Percentiles rank a stretch among this genome's conserved stretches.
phyloP scores from a whole-genome alignment of 2,329 filamentous ascomycete genomes.

The Zalaria obscura region DNA sequence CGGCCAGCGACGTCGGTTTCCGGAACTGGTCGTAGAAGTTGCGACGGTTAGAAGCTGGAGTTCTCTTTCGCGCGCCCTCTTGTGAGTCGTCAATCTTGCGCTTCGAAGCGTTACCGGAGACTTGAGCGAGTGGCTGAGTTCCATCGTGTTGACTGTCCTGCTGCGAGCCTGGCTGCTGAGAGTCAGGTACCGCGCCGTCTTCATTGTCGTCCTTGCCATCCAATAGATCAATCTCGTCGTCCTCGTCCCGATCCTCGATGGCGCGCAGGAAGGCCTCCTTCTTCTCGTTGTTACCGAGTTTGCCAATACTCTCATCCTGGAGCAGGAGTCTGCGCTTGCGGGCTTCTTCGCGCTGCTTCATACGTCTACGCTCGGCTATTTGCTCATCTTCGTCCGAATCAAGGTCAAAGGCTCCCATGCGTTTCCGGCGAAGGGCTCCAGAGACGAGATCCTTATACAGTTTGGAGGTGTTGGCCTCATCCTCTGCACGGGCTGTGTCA shows the following conservation, averaged over 20 bases:
- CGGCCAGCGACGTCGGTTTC: conserved; percentile 61
- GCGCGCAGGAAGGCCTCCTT: conserved; percentile 81
- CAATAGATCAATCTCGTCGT: conserved; percentile 62
- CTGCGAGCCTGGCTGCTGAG: conserved; percentile 16
- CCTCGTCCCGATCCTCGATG: conserved; percentile 63
- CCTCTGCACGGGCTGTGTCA: conserved; percentile 62
- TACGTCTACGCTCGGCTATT: conserved; percentile 53
- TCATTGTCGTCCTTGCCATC: conserved; percentile 37
- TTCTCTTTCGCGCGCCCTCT: neutral
- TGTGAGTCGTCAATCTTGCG: conserved; percentile 15
- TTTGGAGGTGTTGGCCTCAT: conserved; percentile 81
- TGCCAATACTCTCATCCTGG: conserved; percentile 64
- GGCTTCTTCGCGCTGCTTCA: conserved; percentile 76
- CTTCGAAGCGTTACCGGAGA: conserved; percentile 18
- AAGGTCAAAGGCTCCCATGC: conserved; percentile 51
- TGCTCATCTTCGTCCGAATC: conserved; percentile 80
- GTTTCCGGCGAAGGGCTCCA: conserved; percentile 72
- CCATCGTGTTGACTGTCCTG: neutral
- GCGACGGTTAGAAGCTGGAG: conserved; percentile 1
- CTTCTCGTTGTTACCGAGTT: conserved; percentile 58
- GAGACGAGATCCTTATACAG: conserved; percentile 87
- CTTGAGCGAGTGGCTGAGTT: conserved; percentile 1
- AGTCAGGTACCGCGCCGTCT: conserved; percentile 23
- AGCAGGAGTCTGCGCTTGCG: conserved; percentile 84
- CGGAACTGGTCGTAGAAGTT: conserved; percentile 23